phyloP scores from a whole-genome alignment of 1,139 yeast genomes.

The Arxiozyma slooffiae region DNA sequence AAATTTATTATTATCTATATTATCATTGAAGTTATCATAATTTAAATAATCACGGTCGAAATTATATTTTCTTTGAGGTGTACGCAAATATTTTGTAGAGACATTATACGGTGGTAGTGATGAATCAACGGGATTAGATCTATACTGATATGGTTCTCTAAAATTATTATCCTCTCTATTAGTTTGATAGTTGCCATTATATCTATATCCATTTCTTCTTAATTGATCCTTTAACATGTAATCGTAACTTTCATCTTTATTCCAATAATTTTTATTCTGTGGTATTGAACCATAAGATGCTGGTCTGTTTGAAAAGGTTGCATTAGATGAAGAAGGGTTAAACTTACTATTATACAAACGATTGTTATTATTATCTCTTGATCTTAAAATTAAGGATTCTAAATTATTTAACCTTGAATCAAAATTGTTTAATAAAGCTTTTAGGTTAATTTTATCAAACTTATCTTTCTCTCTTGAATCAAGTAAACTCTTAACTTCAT shows the following conservation, averaged over 20 bases:
- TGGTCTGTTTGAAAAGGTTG: neutral
- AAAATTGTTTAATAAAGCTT: neutral
- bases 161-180: neutral
- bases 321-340: neutral
- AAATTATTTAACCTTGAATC: constrained; percentile 1
- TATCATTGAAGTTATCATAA: neutral
- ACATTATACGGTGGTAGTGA: neutral
- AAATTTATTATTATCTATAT: neutral
- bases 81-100: too few species aligned
- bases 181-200: neutral
- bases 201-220: neutral
- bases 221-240: constrained; percentile 1
- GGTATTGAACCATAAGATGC: neutral
- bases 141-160: neutral
- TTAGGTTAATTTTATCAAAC: neutral
- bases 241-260: neutral
- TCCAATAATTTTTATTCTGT: neutral
- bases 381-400: neutral
- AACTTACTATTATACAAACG: neutral
- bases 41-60: neutral
- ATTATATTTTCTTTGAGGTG: neutral
- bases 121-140: neutral
- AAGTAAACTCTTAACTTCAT: neutral
- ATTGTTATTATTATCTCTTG: neutral
- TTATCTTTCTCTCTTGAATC: constrained; percentile 1